A percentile compares a stretch with the other conserved stretches of the same genome.
Conservation (phyloP, 306 rosid genomes). For the Astragalus glycyphyllos region DNA sequence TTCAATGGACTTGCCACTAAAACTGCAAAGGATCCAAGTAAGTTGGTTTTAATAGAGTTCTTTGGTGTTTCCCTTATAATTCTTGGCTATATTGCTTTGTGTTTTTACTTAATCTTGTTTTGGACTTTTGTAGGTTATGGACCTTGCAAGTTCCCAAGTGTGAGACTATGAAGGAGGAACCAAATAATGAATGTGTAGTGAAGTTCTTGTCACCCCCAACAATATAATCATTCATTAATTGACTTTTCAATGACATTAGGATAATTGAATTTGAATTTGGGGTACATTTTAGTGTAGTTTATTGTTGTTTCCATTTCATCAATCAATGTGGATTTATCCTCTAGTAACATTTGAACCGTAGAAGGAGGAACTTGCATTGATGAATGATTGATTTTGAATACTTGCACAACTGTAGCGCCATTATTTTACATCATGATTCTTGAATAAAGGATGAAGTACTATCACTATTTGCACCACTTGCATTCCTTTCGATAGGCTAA, state of each 20-base stretch:
- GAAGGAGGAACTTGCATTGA: conserved; percentile 30
- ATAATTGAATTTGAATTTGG: not conserved
- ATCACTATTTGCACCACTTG: not conserved
- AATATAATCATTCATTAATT: not conserved
- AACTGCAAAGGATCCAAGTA: conserved; percentile 74
- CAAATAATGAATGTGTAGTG: not conserved
- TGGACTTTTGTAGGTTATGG: conserved; percentile 61
- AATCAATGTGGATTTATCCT: conserved; percentile 34
- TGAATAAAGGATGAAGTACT: conserved; percentile 8
- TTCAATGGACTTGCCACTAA: conserved; percentile 78
- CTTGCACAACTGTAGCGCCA: not conserved
- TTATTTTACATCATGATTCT: conserved; percentile 15
- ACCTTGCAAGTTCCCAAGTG: conserved; percentile 78
- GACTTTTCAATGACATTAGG: not conserved
- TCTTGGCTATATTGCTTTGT: not conserved
- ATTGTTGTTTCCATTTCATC: conserved; percentile 34
- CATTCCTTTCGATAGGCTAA: not conserved
- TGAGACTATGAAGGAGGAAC: conserved; percentile 53
- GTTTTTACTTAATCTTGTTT: not conserved
- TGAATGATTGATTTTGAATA: conserved; percentile 15
- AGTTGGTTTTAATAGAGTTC: conserved; percentile 29
- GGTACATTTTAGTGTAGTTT: not conserved
- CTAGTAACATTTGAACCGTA: conserved; percentile 25
- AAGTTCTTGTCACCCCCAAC: not conserved
- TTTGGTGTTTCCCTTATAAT: not conserved